Evolutionary conservation across 148 eudicot genomes (phyloP).

Genomic region (Arctostaphylos glauca): DNA sequence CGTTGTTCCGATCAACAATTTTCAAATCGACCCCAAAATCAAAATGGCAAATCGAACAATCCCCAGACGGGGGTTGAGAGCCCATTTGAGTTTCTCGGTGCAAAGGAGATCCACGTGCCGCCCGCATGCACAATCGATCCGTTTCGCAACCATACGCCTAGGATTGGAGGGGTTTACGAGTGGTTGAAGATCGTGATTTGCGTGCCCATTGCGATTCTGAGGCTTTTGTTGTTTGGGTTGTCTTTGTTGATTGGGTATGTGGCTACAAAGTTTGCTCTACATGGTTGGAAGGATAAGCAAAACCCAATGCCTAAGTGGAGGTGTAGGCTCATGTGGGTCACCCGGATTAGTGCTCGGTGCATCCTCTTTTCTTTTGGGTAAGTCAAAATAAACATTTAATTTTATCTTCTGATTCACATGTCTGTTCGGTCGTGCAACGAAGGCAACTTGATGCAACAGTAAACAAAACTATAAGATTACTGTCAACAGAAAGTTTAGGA

Average conservation of each 20-base stretch:
- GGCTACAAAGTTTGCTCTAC: conserved; percentile 62
- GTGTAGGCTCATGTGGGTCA: conserved; percentile 77
- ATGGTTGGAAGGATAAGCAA: conserved; percentile 77
- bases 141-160: conserved; percentile 68
- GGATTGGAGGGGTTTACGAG: conserved; percentile 75
- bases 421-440: not conserved
- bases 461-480: not conserved
- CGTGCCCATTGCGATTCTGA: conserved; percentile 54
- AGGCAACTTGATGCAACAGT: not conserved
- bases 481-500: not conserved
- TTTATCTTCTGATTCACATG: not conserved
- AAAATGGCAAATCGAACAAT: not conserved
- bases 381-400: not conserved
- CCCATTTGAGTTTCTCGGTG: conserved; percentile 57
- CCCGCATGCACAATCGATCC: conserved; percentile 59
- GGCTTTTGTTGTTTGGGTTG: conserved; percentile 69
- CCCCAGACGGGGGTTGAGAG: conserved; percentile 25
- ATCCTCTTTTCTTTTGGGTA: conserved; percentile 96
- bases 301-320: conserved; percentile 93
- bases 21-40: not conserved
- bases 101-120: conserved; percentile 38
- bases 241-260: conserved; percentile 58
- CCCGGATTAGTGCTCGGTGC: conserved; percentile 61
- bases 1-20: not conserved
- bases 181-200: conserved; percentile 75